Percentiles rank a stretch among this genome's conserved stretches.
phyloP scores from a whole-genome alignment of 2,329 filamentous ascomycete species.

The Mycosphaerella sp. region DNA sequence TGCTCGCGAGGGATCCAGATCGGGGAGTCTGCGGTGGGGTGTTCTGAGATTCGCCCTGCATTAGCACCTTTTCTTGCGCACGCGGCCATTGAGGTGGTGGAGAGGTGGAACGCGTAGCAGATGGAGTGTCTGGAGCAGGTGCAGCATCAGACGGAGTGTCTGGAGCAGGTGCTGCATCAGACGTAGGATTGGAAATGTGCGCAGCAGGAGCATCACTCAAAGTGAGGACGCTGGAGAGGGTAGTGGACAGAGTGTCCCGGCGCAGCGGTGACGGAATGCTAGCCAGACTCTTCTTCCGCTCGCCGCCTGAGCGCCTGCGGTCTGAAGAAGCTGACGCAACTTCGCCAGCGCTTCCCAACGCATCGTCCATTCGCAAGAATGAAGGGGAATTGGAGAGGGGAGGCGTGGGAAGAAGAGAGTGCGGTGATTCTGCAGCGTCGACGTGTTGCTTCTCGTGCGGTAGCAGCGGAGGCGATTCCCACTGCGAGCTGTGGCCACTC shows the following conservation, averaged over 20 bases:
- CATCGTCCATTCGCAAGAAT: constrained; percentile 27
- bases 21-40: constrained; percentile 85
- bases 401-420: constrained; percentile 37
- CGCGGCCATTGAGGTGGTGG: constrained; percentile 33
- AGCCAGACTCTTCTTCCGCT: constrained; percentile 24
- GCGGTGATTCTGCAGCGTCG: constrained; percentile 14
- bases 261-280: constrained; percentile 30
- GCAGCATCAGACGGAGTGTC: constrained; percentile 45
- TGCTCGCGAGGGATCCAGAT: constrained; percentile 66
- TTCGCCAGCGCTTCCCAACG: constrained; percentile 22
- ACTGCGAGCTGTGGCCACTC: constrained; percentile 17
- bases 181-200: constrained; percentile 63
- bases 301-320: constrained; percentile 26
- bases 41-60: constrained; percentile 76
- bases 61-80: constrained; percentile 70
- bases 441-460: constrained; percentile 33
- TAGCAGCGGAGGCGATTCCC: constrained; percentile 32
- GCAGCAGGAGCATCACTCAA: constrained; percentile 56
- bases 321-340: constrained; percentile 16
- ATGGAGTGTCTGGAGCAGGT: constrained; percentile 48
- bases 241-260: constrained; percentile 41
- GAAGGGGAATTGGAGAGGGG: constrained; percentile 40
- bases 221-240: constrained; percentile 61
- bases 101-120: constrained; percentile 41
- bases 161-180: constrained; percentile 49